phyloP scores from a whole-genome alignment of 2,329 filamentous ascomycete genomes.

The Trichothecium roseum region DNA sequence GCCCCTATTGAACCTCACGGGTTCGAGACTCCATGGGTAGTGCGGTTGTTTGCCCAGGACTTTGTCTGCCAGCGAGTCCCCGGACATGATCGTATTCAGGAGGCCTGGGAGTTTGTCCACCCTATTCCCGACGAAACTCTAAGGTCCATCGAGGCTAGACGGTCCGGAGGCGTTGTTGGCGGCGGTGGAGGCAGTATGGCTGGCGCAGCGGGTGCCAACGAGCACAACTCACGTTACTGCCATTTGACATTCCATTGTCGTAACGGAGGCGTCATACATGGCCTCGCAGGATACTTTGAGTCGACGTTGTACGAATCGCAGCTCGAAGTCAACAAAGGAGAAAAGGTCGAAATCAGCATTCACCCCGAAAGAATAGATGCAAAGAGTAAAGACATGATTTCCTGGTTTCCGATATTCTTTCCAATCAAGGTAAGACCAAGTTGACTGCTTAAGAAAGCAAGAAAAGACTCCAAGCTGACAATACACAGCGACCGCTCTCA shows the following conservation, averaged over 20 bases:
- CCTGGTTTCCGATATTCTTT: conserved; percentile 98
- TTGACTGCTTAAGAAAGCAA: not conserved
- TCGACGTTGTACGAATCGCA: conserved; percentile 72
- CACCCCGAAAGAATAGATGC: conserved; percentile 83
- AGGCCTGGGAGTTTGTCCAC: conserved; percentile 73
- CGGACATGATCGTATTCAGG: conserved; percentile 55
- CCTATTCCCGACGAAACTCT: conserved; percentile 54
- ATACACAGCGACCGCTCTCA: conserved; percentile 63
- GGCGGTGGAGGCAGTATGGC: conserved; percentile 64
- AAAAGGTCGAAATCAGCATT: conserved; percentile 76
- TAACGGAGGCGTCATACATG: conserved; percentile 76
- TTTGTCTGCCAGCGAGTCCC: conserved; percentile 60
- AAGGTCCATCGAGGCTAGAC: conserved; percentile 41
- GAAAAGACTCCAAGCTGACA: conserved; percentile 3
- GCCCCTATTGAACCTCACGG: conserved; percentile 53
- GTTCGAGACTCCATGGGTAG: conserved; percentile 88
- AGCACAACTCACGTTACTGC: conserved; percentile 80
- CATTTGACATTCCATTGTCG: conserved; percentile 69
- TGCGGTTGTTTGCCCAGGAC: conserved; percentile 83
- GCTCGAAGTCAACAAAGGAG: conserved; percentile 20
- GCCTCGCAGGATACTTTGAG: conserved; percentile 91
- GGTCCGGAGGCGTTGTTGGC: conserved; percentile 52
- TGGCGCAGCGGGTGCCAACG: conserved; percentile 71
- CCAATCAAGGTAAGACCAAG: conserved; percentile 70
- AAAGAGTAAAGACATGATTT: conserved; percentile 97